A percentile compares a stretch with the other conserved stretches of the same genome.
phyloP scores from a whole-genome alignment of 331 rosid genomes.

The Ulmus americana region DNA sequence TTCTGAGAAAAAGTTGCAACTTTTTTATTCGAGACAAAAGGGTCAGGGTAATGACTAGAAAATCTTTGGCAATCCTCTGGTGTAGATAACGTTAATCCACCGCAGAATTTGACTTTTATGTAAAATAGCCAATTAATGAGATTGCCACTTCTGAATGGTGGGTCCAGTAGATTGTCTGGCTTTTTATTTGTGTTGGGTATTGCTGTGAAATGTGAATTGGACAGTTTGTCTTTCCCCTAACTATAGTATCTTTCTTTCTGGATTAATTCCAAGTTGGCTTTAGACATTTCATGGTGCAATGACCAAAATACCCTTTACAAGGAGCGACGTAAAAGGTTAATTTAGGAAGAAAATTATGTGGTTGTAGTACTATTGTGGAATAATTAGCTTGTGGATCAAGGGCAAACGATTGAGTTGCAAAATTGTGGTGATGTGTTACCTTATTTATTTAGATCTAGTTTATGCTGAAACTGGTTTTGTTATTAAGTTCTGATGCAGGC shows the following conservation, averaged over 20 bases:
- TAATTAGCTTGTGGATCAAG: not conserved
- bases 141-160: slow-evolving; percentile 27
- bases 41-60: slow-evolving; percentile 19
- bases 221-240: slow-evolving; percentile 25
- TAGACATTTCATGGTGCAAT: slow-evolving; percentile 10
- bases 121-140: not conserved
- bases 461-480: too few relatives aligned
- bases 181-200: slow-evolving; percentile 4
- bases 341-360: too few relatives aligned
- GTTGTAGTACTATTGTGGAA: too few relatives aligned
- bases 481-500: slow-evolving; percentile 18
- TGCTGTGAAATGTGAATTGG: slow-evolving; percentile 38
- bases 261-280: slow-evolving; percentile 13
- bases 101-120: slow-evolving; percentile 31
- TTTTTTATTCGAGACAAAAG: slow-evolving; percentile 16
- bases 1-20: not conserved
- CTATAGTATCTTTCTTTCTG: slow-evolving; percentile 9
- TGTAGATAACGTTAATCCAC: slow-evolving; percentile 42
- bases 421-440: not conserved
- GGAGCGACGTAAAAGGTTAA: not conserved
- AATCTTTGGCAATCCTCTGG: not conserved
- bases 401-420: not conserved
- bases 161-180: not conserved
- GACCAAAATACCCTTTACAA: slow-evolving; percentile 27
- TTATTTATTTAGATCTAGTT: too few relatives aligned